Base-by-base conservation (phyloP, 225 moss, liverwort and hornwort species). In the Asterella californica region DNA sequence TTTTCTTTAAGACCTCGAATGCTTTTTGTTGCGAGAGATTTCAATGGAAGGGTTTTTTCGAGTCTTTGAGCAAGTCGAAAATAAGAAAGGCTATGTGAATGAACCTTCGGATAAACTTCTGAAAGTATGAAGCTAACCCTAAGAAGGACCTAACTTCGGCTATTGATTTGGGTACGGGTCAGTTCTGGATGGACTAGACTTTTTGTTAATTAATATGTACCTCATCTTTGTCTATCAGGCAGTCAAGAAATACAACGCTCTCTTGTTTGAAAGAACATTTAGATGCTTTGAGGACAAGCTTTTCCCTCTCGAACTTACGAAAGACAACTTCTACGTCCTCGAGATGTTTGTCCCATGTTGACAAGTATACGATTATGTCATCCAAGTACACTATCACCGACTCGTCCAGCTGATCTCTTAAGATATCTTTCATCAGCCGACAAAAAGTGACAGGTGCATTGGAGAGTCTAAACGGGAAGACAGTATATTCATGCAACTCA, bases 141-240 rank as follows among this genome's bases (percentile, higher is more conserved):
- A 22, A 7, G 19, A 74, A 74, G 0, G 50, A 55, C 1, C 52
- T 49, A 0, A 74, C 29, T 24, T 53, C 32, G 15, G 27, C 0
- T 0, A 74, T 0, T 0, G 7, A 4, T 25, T 34, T 74, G 0
- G 74, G 52, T 0, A 10, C 6, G 3, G 27, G 10, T n/a, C 49
- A 54, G 0, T 73, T 18, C 0, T 36, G 7, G 0, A 73, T 0
- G 1, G 7, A 9, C 2, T 21, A 0, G 0, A 47, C 10, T 1
- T 50, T 73, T 0, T 0, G 5, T 4, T 10, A 8, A 33, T 70
- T 70, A 1, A 15, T 10, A 33, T 70, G 69, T 1, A 70, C 5
- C 69, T 34, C 4, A 3, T 32, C 15, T 54, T 74, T n/a, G 53
- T 74, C 52, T 2, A 54, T 53, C 0, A 50, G 17, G 19, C 30